These are phyloP conservation scores for Graphium sp. DNA, from an alignment of 2,329 filamentous ascomycete genomes.

Conservation along the genomic window DNA sequence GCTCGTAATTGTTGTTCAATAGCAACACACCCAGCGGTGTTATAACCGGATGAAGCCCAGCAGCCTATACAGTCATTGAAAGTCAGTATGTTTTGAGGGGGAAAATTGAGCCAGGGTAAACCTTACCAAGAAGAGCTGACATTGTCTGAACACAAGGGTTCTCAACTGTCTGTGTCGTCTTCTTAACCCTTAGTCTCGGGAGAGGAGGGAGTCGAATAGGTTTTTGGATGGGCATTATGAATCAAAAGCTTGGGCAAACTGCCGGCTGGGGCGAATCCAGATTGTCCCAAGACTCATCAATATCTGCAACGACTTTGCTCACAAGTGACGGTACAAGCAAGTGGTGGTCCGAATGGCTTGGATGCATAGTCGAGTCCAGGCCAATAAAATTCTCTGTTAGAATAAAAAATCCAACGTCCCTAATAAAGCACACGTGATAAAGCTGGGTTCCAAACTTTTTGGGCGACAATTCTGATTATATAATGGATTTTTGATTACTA, in stretches of 20 bases:
- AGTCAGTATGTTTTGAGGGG: not conserved
- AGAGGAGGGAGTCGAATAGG: constrained; percentile 42
- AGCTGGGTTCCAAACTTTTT: too few relatives aligned
- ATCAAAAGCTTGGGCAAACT: constrained; percentile 1
- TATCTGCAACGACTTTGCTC: too few relatives aligned
- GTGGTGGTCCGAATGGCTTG: too few relatives aligned
- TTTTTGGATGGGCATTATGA: constrained; percentile 27
- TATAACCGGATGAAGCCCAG: constrained; percentile 68
- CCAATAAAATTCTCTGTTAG: too few relatives aligned
- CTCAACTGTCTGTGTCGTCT: constrained; percentile 28
- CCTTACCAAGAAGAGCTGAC: constrained; percentile 40
- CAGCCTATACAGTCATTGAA: constrained; percentile 36
- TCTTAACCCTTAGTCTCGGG: constrained; percentile 33
- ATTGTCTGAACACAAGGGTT: constrained; percentile 40
- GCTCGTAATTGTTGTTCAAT: constrained; percentile 42
- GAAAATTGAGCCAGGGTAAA: constrained; percentile 11
- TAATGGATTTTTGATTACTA: too few relatives aligned
- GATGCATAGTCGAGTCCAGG: too few relatives aligned
- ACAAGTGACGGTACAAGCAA: too few relatives aligned
- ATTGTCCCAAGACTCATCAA: too few relatives aligned
- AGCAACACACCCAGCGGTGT: constrained; percentile 36
- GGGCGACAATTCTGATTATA: too few relatives aligned
- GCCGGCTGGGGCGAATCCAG: too few relatives aligned
- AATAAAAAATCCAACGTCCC: too few relatives aligned
- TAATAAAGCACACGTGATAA: too few relatives aligned